These are phyloP conservation scores for Hibiscus mutabilis DNA, from an alignment of 345 rosid genomes.

Conservation along the genomic window DNA sequence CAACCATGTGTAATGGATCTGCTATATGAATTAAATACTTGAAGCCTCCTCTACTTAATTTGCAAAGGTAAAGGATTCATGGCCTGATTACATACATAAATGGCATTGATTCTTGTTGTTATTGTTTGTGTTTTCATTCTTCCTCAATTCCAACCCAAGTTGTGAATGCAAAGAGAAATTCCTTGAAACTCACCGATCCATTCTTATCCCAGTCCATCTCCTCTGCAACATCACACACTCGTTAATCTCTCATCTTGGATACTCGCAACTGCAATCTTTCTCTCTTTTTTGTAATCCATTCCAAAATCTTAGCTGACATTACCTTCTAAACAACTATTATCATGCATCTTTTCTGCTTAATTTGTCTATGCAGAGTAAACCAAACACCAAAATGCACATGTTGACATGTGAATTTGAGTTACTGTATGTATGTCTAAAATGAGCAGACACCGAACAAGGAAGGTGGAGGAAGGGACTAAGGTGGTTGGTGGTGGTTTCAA, in stretches of 20 bases:
- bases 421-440: no score
- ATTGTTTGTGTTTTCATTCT: conserved; percentile 14
- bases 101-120: not conserved
- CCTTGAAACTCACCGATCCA: conserved; percentile 91
- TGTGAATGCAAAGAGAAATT: conserved; percentile 86
- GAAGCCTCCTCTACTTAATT: no score
- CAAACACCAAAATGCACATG: not conserved
- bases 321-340: not conserved
- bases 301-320: not conserved
- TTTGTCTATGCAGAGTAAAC: not conserved
- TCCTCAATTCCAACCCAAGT: conserved; percentile 86
- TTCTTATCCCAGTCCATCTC: conserved; percentile 99
- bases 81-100: not conserved
- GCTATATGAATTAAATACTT: no score
- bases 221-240: conserved; percentile 37
- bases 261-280: not conserved
- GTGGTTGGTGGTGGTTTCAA: no score
- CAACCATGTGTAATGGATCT: no score
- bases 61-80: no score
- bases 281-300: not conserved
- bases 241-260: not conserved
- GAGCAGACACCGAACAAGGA: no score
- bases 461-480: no score
- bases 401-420: not conserved
- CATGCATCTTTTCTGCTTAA: not conserved